Conservation (phyloP, 805 yeast species). For the Candida jianshihensis region DNA sequence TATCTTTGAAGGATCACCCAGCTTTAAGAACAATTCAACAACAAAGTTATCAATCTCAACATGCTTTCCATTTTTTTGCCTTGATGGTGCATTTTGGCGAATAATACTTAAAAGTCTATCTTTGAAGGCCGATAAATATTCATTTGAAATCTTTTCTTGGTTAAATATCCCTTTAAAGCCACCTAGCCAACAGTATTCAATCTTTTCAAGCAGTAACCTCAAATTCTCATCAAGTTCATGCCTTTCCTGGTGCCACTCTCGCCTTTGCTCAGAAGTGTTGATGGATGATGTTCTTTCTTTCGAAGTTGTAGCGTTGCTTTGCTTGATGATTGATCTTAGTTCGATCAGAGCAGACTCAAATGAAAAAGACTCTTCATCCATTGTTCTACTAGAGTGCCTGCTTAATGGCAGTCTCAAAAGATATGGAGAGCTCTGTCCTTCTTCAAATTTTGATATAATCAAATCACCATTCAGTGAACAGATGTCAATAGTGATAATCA, state of each 20-base stretch:
- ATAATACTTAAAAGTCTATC: slow-evolving; percentile 32
- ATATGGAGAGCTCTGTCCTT: slow-evolving; percentile 30
- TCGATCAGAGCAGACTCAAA: slow-evolving; percentile 41
- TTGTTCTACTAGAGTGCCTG: slow-evolving; percentile 38
- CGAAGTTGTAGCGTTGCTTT: slow-evolving; percentile 58
- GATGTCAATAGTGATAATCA: slow-evolving; percentile 52
- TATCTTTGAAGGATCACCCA: slow-evolving; percentile 31
- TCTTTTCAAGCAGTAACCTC: slow-evolving; percentile 40
- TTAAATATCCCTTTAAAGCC: slow-evolving; percentile 65
- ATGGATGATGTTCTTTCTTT: slow-evolving; percentile 44
- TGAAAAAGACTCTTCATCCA: slow-evolving; percentile 34
- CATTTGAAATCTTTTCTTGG: slow-evolving; percentile 22
- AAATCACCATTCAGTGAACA: slow-evolving; percentile 54
- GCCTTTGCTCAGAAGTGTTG: slow-evolving; percentile 50
- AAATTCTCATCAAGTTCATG: slow-evolving; percentile 53
- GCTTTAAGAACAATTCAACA: slow-evolving; percentile 43
- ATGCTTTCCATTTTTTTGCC: slow-evolving; percentile 29
- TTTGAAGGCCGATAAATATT: slow-evolving; percentile 28
- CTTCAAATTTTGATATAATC: slow-evolving; percentile 39
- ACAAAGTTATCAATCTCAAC: slow-evolving; percentile 37
- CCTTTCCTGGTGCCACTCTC: slow-evolving; percentile 74
- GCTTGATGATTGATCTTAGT: slow-evolving; percentile 43
- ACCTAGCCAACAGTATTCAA: slow-evolving; percentile 70
- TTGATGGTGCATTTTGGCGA: slow-evolving; percentile 41
- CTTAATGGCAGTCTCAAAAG: slow-evolving; percentile 54